Evolutionary conservation across 352 stramenopile genomes (phyloP).

Genomic region (Globisporangium nodosum): DNA sequence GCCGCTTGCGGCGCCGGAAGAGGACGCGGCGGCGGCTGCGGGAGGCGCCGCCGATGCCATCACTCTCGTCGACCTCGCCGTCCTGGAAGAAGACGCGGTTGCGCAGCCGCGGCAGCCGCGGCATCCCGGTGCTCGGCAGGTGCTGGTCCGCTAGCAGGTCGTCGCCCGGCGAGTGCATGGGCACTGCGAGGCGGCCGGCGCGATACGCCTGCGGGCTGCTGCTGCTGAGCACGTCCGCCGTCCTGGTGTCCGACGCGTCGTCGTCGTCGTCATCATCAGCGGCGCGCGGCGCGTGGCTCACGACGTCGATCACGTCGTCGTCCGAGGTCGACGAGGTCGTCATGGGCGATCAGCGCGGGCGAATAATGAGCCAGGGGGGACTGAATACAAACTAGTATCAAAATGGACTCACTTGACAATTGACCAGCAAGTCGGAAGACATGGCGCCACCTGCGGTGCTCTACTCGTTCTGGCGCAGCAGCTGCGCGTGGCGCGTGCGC

Average conservation of each 20-base stretch:
- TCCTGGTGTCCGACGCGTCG: constrained; percentile 9
- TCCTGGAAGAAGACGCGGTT: constrained; percentile 50
- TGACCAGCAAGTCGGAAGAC: no score
- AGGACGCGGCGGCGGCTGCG: constrained; percentile 47
- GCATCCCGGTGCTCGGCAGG: constrained; percentile 11
- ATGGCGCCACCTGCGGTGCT: constrained; percentile 19
- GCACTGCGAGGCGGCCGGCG: constrained; percentile 44
- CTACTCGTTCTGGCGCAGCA: constrained; percentile 86
- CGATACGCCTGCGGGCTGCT: constrained; percentile 43
- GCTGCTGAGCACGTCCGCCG: constrained; percentile 9
- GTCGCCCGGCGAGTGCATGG: constrained; percentile 66
- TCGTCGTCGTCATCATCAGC: constrained; percentile 16
- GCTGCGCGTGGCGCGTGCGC: constrained; percentile 84
- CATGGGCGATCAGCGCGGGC: background rate
- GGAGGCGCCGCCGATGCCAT: constrained; percentile 13
- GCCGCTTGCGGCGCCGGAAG: constrained; percentile 42
- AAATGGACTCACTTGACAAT: background rate
- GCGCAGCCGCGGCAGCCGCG: constrained; percentile 28
- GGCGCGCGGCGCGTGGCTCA: constrained; percentile 3
- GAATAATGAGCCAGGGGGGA: background rate
- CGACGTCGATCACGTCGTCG: background rate
- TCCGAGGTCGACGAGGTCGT: background rate
- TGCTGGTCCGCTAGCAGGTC: constrained; percentile 23
- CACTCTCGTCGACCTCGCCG: constrained; percentile 24
- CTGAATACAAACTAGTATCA: no score